Base-by-base conservation (phyloP, 2,329 filamentous ascomycete genomes). In the Neopestalotiopsis sp. region DNA sequence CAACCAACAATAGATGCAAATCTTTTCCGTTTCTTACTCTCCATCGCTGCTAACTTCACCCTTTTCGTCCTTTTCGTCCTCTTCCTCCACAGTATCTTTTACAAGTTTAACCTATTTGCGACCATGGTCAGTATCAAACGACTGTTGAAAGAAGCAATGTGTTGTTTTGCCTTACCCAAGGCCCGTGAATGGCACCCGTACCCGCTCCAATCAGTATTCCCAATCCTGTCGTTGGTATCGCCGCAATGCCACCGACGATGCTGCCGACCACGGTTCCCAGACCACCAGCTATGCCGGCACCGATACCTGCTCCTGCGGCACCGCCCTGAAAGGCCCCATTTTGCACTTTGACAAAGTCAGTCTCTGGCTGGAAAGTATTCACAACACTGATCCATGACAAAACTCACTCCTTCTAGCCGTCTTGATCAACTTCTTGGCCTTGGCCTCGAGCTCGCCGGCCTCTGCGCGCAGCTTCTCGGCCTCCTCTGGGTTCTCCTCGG, bases 301-400 rank as follows among this genome's bases (percentile, higher is more conserved):
- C 77, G 69, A 79, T 77, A 2, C 77, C 77, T 2, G 75, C 77
- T 4, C 77, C 77, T 12, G 76, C 73, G 1, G 74, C 76, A 0
- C 77, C 77, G 38, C 77, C 77, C 69, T 79, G 77, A 72, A 78
- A 58, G 72, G 76, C 77, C 20, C 77, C 77, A 6, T 71, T 72
- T 73, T 79, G 76, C 67, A 79, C 59, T 62, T 17, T 4, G 9
- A n/a, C 17, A 4, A 6, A 59, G 30, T 24, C 6, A 56, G 49
- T 56, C 30, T 34, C 57, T 28, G 17, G 24, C 28, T 17, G 20
- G 5, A 20, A 56, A 13, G 17, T 24, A 59, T 34, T 4, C 57
- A 38, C 6, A 10, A 38, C 34, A 38, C 34, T 38, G 34, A 38
- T 38, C 34, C 34, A 38, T 10, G 45, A 17, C 1, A 9, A 52